phyloP scores from a whole-genome alignment of 495 filamentous ascomycete species.

The Pyronema omphalodes region DNA sequence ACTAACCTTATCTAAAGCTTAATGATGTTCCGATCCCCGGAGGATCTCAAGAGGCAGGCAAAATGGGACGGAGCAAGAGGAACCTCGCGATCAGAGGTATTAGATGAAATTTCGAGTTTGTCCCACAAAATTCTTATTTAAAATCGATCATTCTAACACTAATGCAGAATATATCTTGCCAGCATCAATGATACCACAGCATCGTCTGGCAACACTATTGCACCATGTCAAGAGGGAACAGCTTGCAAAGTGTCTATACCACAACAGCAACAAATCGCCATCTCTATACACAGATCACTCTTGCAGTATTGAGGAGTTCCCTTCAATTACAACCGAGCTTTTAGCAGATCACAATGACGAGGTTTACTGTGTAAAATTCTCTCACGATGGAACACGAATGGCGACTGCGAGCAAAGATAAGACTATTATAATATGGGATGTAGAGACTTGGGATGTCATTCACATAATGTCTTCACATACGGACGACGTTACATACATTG shows the following conservation, averaged over 20 bases:
- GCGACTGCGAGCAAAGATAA: slow-evolving; percentile 64
- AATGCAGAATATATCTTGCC: slow-evolving; percentile 72
- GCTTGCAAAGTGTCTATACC: slow-evolving; percentile 69
- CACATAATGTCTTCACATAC: slow-evolving; percentile 47
- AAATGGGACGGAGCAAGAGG: slow-evolving; percentile 76
- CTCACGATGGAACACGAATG: slow-evolving; percentile 67
- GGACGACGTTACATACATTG: slow-evolving; percentile 49
- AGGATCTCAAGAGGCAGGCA: slow-evolving; percentile 64
- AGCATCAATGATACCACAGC: slow-evolving; percentile 94
- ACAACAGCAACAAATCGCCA: slow-evolving; percentile 59
- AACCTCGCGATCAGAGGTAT: slow-evolving; percentile 51
- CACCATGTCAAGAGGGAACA: slow-evolving; percentile 65
- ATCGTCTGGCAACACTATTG: slow-evolving; percentile 71
- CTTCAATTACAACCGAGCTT: slow-evolving; percentile 43
- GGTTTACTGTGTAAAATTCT: slow-evolving; percentile 81
- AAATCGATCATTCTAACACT: slow-evolving; percentile 9
- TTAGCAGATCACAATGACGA: slow-evolving; percentile 64
- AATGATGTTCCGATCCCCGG: slow-evolving; percentile 66
- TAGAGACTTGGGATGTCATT: slow-evolving; percentile 34
- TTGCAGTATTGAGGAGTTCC: slow-evolving; percentile 67
- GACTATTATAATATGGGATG: slow-evolving; percentile 66
- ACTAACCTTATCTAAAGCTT: slow-evolving; percentile 32
- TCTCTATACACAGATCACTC: slow-evolving; percentile 79
- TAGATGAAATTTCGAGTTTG: slow-evolving; percentile 68
- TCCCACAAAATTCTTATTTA: background rate